Evolutionary conservation across 2,329 filamentous ascomycete species (phyloP).

Genomic region (Orbilia oligospora): DNA sequence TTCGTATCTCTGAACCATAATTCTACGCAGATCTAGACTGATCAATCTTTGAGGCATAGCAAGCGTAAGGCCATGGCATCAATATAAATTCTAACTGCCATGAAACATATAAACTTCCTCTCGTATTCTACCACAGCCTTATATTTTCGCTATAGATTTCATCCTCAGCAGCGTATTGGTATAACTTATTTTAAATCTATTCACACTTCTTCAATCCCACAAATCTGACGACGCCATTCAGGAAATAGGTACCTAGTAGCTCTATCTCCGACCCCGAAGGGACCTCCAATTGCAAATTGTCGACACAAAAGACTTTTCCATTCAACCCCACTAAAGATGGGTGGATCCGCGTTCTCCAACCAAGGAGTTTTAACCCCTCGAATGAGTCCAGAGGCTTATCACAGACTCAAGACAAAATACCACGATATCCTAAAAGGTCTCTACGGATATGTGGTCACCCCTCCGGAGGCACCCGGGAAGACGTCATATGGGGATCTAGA

Average conservation of each 20-base stretch:
- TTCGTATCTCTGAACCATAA: neutral
- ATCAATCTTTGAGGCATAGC: too few relatives aligned
- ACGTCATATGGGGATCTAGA: slow-evolving; percentile 80
- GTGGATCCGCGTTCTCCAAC: slow-evolving; percentile 74
- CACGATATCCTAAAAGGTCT: slow-evolving; percentile 70
- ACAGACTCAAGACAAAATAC: slow-evolving; percentile 69
- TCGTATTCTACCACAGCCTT: neutral
- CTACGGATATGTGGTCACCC: slow-evolving; percentile 73
- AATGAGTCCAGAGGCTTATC: slow-evolving; percentile 75
- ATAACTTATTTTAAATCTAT: neutral
- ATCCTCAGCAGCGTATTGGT: neutral
- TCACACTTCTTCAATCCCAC: neutral
- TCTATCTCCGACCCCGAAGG: neutral
- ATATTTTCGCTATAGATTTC: neutral
- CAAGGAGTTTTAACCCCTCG: slow-evolving; percentile 75
- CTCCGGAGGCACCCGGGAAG: slow-evolving; percentile 80
- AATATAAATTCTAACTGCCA: too few relatives aligned
- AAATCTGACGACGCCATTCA: neutral
- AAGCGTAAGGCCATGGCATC: too few relatives aligned
- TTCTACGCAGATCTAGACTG: too few relatives aligned
- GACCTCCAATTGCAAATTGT: neutral
- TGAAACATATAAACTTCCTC: neutral
- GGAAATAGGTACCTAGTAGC: neutral
- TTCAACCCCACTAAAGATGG: slow-evolving; percentile 71
- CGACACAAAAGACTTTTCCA: neutral